Evolutionary conservation across 2,329 filamentous ascomycete genomes (phyloP), one percentile per base, ranked within the genome.

Genomic region (Microdochium trichocladiopsis): DNA sequence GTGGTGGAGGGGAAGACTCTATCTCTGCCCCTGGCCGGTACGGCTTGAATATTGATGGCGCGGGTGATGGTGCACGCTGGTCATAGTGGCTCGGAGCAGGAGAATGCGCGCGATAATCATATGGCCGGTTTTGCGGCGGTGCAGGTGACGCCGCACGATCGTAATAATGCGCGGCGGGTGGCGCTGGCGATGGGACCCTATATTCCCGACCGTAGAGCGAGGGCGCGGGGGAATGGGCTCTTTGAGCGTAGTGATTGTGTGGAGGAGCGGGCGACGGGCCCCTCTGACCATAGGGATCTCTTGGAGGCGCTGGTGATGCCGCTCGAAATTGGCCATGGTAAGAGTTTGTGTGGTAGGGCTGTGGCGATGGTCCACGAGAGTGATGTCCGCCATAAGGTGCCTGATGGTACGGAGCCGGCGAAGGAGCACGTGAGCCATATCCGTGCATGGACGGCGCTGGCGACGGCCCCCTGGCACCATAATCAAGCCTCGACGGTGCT

Each of bases 1-100:
- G 85, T 2, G 91, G 90, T 8, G 91, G 90, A 18, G 90, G 89
- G 9, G 87, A 87, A 21, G 82, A 83, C 41, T 80, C 78, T 53
- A 64, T 61, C 49, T 66, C 64, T 16, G 65, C 63, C 24, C 61
- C 64, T 3, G 65, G 59, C 43, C 62, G 59, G 49, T 67, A 68
- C 21, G 65, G 65, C 25, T 65, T 67, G 55, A 66, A 69, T 49
- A 58, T 68, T 18, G 67, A 71, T 55, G 72, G 73, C 3, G 65
- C 63, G 18, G 69, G 69, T 11, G 70, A 73, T 22, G 68, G 63
- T 14, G 66, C 60, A 56, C 72, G 63, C 14, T 64, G 66, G 14
- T 58, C 61, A 49, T 69, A 61, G 12, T 62, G 58, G 48, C 59
- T 49, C 24, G 52, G 25, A 16, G 54, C 69, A 63, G 57, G 69